Evolutionary conservation across 306 rosid genomes (phyloP), one percentile per base, ranked within the genome.

Genomic region (Pyrus betulifolia): DNA sequence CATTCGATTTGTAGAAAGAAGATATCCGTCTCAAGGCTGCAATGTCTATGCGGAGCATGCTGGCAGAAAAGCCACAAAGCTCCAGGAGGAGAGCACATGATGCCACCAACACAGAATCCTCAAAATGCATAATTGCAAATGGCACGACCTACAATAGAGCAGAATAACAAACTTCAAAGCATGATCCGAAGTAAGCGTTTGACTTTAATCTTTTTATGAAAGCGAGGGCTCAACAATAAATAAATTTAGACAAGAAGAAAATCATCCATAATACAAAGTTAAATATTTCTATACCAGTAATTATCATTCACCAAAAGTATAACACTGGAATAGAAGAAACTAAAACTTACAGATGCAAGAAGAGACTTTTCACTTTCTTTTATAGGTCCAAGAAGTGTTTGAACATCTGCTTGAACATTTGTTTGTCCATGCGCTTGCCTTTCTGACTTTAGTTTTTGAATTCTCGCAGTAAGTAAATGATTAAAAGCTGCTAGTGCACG

Each of bases 61-160:
- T 84, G 80, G 97, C 95, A 82, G 97, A 91, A 83, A 90, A 82
- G 52, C 98, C 98, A 74, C 96, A 88, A 62, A 94, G 95, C 88
- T 90, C 97, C 77, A 94, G 76, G 75, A 94, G 91, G 82, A 94
- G 90, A 79, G 95, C 86, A 84, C 97, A 91, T 12, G 98, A 90
- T 69, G 98, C 91, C 82, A 85, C 96, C 80, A 94, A 88, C 84
- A 86, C 83, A 58, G 90, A 83, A 88, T 91, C 89, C 86, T 94
- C 98, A 84, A 88, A 94, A 89, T 91, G 93, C 85, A 86, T 82
- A 81, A 91, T 86, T 81, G 96, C 96, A 79, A 87, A 85, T 59
- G 97, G 97, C 67, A 89, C 75, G 76, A 94, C 91, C 98, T 94
- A 78, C 82, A 82, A 84, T 62, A 70, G 76, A 81, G 70, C 60